Evolutionary conservation across 1,284 basidiomycete species (phyloP), one percentile per base, ranked within the genome.

Genomic region (Wallemia ichthyophaga): DNA sequence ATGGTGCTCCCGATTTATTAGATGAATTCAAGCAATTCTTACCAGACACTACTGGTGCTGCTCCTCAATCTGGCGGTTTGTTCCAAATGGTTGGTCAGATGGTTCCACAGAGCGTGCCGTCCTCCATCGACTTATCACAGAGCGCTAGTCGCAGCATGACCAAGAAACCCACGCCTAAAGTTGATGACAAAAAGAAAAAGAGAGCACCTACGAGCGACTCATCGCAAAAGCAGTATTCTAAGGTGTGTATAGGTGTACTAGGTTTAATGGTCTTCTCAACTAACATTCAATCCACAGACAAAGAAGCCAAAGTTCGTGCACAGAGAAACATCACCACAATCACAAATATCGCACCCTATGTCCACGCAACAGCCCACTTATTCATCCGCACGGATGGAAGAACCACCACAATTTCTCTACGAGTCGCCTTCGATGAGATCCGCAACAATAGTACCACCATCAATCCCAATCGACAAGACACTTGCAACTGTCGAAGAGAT

Each of bases 11-110:
- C 2, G 94, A 99, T 65, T 77, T 99, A 55, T 74, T 98, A 60
- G 79, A 81, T 55, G 92, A 98, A 69, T 99, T 99, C 75, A 91
- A 87, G 69, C 85, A 86, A 66, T 99, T 99, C 71, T 72, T 99
- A 1, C 92, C 92, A 9, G 87, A 86, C 60, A 75, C 70, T 62
- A 65, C 67, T 28, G 69, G 67, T 54, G 65, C 62, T 59, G 59
- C 28, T 58, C 62, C 63, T 53, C 65, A 60, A 33, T 66, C 61
- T 25, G 67, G 66, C 27, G 71, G 71, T 25, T 62, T 71, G 57
- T 68, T 71, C 62, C 69, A 70, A 55, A 67, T 70, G 65, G 64
- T 71, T 21, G 68, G 67, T 11, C 68, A 69, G 58, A 66, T 68
- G 61, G 67, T 67, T 17, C 66, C 67, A 21, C 65, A 48, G n/a